Base-by-base conservation (phyloP, 2,329 filamentous ascomycete species). In the Aspergillus sp. region DNA sequence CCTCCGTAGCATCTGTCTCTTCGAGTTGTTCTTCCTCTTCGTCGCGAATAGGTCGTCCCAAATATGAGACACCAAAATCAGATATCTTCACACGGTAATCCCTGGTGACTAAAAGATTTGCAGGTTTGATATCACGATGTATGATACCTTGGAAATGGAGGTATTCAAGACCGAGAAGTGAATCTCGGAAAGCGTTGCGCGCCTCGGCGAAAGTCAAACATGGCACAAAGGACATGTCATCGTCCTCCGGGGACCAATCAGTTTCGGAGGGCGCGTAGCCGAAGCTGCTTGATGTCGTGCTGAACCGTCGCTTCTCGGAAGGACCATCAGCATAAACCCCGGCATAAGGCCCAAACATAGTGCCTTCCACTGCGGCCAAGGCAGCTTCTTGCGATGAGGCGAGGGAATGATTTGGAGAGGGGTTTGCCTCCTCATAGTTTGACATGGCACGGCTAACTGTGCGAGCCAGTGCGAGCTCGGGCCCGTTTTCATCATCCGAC, bases 51-150 rank as follows among this genome's bases (percentile, higher is more conserved):
- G 91, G 91, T 51, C 91, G 87, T 27, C 95, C 95, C 62, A 99
- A 91, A 74, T 98, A 99, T 1, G 95, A 99, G 1, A 99, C 95
- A 33, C 95, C 95, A 78, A 99, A 99, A 70, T 99, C 95, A 5
- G 95, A 98, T 60, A 99, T 99, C 80, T 99, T 99, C 69, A 97
- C 91, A 14, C 89, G 87, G 66, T 93, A 87, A 62, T 92, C 89
- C 66, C 81, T 87, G 51, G 91, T 96, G 80, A 93, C 92, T 6
- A 99, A 81, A 6, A 99, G 82, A 71, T 98, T 98, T 39, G 93
- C 93, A 1, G 90, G 90, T 70, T 93, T 93, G 73, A 93, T 93
- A 68, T 93, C 90, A 50, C 90, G 86, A 68, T 93, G 90, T 25
- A 93, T 90, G 45, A 93, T 90, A 15, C 90, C 90, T 70, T 93